Evolutionary conservation across 2,329 filamentous ascomycete genomes (phyloP).

Genomic region (Arthroderma uncinatum): DNA sequence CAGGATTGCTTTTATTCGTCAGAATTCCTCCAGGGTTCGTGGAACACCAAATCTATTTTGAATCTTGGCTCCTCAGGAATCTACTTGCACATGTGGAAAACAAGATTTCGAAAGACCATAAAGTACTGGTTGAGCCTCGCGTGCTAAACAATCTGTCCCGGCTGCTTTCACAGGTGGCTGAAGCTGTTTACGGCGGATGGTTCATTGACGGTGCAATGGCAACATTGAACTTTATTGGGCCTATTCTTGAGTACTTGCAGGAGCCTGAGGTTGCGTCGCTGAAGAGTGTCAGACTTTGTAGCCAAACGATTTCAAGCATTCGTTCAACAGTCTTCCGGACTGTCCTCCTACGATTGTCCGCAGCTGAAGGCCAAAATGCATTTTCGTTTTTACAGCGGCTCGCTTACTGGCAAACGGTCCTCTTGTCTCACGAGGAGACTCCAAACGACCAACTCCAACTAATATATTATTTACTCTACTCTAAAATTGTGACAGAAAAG

Average conservation of each 20-base stretch:
- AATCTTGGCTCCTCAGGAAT: conserved; percentile 73
- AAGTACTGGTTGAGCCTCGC: conserved; percentile 65
- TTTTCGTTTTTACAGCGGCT: conserved; percentile 70
- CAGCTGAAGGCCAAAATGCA: conserved; percentile 61
- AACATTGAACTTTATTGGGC: conserved; percentile 75
- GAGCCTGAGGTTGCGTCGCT: conserved; percentile 66
- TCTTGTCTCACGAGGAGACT: conserved; percentile 63
- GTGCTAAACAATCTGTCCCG: conserved; percentile 78
- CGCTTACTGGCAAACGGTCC: conserved; percentile 89
- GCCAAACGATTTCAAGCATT: conserved; percentile 65
- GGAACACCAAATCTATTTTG: conserved; percentile 90
- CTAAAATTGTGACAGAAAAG: conserved; percentile 65
- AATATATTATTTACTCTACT: conserved; percentile 87
- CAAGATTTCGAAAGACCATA: conserved; percentile 59
- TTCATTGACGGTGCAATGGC: conserved; percentile 79
- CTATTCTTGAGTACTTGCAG: conserved; percentile 78
- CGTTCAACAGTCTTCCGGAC: conserved; percentile 67
- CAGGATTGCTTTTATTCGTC: conserved; percentile 70
- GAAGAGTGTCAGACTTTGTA: conserved; percentile 87
- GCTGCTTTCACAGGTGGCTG: conserved; percentile 68
- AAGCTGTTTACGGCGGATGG: conserved; percentile 92
- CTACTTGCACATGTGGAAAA: conserved; percentile 61
- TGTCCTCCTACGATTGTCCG: conserved; percentile 69
- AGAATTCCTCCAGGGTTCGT: conserved; percentile 87
- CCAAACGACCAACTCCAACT: conserved; percentile 76